Base-by-base conservation (phyloP, 202 grass and related monocot species). In the Zoysia matrella region DNA sequence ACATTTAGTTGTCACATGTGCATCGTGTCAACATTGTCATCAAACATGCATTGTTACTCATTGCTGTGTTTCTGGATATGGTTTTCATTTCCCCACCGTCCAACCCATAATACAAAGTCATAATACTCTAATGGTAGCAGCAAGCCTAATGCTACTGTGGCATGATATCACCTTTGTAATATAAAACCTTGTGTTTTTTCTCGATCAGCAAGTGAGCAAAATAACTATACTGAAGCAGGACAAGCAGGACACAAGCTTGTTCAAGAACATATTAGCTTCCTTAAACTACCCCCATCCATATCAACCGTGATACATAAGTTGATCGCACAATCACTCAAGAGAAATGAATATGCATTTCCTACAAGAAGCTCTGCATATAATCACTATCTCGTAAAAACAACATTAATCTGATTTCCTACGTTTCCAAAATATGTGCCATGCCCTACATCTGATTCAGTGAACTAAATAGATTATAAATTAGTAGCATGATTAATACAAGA, bases 381-480 rank as follows among this genome's bases (percentile, higher is more conserved):
- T 0, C 46, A 52, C n/a, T n/a, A 73, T 55, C 12, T 53, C 52
- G 10, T 11, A 3, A 73, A 14, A 52, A 6, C 1, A 16, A 14
- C 49, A 65, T 22, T 70, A 74, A 53, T 11, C 39, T 0, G 11
- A 43, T 30, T 58, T 73, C 45, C 49, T 67, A 82, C 2, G n/a
- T 65, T 11, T 36, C 6, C 39, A 79, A 47, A 68, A 70, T n/a
- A 40, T 68, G 1, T n/a, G 71, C 47, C 47, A 58, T 18, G 44
- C 42, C 66, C 39, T 54, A 7, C 15, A 1, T 6, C 3, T 74
- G 55, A 9, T 12, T 48, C 45, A 36, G 8, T 44, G 36, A 60
- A 85, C 50, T 56, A 44, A 86, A 74, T 7, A 47, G 46, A 53
- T 61, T 69, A 62, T 52, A 80, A 74, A 74, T n/a, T 48, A 67